These are phyloP conservation scores for Vaccinium myrtillus DNA, from an alignment of 148 eudicot genomes.

Conservation along the genomic window DNA sequence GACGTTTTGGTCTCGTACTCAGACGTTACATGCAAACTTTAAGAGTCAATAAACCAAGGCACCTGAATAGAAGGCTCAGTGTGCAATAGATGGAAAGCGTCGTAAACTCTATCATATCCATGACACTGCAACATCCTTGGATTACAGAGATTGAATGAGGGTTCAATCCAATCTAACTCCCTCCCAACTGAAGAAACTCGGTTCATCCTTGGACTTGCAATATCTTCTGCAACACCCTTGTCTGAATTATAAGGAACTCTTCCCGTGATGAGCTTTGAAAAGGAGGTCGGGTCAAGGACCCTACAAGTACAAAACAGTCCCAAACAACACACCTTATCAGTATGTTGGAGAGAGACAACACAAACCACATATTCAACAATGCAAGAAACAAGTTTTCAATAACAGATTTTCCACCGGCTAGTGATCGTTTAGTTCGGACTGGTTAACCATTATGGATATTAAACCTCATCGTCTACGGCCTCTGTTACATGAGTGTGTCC, in stretches of 20 bases:
- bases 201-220: constrained; percentile 22
- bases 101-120: constrained; percentile 54
- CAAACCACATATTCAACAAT: neutral
- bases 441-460: neutral
- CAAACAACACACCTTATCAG: neutral
- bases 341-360: neutral
- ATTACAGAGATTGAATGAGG: constrained; percentile 42
- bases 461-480: neutral
- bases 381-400: no score
- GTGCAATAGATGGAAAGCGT: constrained; percentile 64
- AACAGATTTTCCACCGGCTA: neutral
- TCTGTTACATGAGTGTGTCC: neutral
- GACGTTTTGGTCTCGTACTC: neutral
- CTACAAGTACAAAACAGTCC: constrained; percentile 30
- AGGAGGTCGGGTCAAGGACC: constrained; percentile 34
- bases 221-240: constrained; percentile 22
- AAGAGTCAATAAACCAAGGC: neutral
- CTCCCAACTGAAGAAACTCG: constrained; percentile 42
- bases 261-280: constrained; percentile 20
- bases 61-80: constrained; percentile 76
- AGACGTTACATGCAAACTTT: neutral
- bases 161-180: constrained; percentile 69
- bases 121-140: constrained; percentile 31
- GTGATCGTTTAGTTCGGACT: neutral
- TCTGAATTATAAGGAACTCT: constrained; percentile 24